These are phyloP conservation scores for Aaosphaeria pasadenensis DNA, from an alignment of 2,329 filamentous ascomycete genomes.

Conservation along the genomic window DNA sequence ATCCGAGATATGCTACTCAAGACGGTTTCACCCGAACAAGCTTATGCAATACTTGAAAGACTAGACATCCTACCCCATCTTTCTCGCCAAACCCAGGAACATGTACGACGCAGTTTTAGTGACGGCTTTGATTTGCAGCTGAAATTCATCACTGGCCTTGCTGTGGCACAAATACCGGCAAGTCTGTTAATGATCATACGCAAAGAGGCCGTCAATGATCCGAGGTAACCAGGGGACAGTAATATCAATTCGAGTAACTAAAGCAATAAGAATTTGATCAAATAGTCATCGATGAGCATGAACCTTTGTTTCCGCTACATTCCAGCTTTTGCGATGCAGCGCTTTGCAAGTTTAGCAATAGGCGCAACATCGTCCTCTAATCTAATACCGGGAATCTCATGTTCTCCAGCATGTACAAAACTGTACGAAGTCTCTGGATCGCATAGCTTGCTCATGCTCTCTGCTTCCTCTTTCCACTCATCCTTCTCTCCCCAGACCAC, in stretches of 20 bases:
- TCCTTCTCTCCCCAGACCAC: constrained; percentile 6
- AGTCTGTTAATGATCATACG: constrained; percentile 1
- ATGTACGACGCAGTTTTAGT: background rate
- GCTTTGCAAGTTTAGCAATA: too few species aligned
- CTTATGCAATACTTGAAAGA: background rate
- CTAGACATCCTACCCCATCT: background rate
- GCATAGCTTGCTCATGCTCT: background rate
- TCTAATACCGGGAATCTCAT: constrained; percentile 10
- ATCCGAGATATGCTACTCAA: background rate
- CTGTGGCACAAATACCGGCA: constrained; percentile 1
- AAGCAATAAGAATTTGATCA: too few species aligned
- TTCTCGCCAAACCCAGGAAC: background rate
- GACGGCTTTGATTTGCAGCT: constrained; percentile 4
- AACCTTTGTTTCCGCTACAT: too few species aligned
- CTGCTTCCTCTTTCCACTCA: background rate
- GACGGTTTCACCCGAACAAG: background rate
- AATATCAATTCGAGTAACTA: too few species aligned
- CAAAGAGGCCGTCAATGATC: too few species aligned
- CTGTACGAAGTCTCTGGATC: background rate
- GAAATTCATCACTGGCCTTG: constrained; percentile 3
- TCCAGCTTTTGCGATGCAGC: too few species aligned
- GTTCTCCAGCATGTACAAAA: constrained; percentile 4
- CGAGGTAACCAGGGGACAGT: too few species aligned
- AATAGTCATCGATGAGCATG: too few species aligned
- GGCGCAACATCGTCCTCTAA: too few species aligned